phyloP scores from a whole-genome alignment of 2,329 filamentous ascomycete species.

The Pseudopyrenochaeta lycopersici region DNA sequence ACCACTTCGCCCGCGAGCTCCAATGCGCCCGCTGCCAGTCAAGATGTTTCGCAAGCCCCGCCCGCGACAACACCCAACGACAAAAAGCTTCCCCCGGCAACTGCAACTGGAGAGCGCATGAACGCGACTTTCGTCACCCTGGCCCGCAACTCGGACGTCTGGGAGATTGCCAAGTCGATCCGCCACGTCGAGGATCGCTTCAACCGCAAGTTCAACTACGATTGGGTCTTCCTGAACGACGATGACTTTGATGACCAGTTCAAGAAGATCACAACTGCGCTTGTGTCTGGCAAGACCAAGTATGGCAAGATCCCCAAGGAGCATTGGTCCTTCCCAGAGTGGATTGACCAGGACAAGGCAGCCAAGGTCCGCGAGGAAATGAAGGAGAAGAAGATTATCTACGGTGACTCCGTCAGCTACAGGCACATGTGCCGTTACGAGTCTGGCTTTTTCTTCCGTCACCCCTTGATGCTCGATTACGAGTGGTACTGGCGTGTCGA shows the following conservation, averaged over 20 bases:
- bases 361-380: slow-evolving; percentile 92
- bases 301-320: slow-evolving; percentile 90
- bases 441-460: slow-evolving; percentile 98
- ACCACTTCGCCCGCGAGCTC: slow-evolving; percentile 23
- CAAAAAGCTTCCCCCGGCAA: slow-evolving; percentile 49
- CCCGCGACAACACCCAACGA: slow-evolving; percentile 47
- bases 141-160: slow-evolving; percentile 90
- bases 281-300: slow-evolving; percentile 91
- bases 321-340: slow-evolving; percentile 97
- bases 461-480: slow-evolving; percentile 91
- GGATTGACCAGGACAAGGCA: slow-evolving; percentile 95
- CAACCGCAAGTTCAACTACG: slow-evolving; percentile 95
- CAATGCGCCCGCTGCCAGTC: slow-evolving; percentile 16
- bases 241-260: slow-evolving; percentile 92
- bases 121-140: slow-evolving; percentile 98
- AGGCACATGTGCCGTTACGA: slow-evolving; percentile 99
- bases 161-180: slow-evolving; percentile 97
- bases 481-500: slow-evolving; percentile 99
- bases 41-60: slow-evolving; percentile 12
- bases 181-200: slow-evolving; percentile 97
- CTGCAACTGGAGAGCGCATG: slow-evolving; percentile 76
- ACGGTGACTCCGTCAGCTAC: slow-evolving; percentile 96
- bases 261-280: slow-evolving; percentile 86
- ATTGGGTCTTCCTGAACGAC: slow-evolving; percentile 99
- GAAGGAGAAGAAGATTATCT: slow-evolving; percentile 94